Evolutionary conservation across 768 basidiomycete genomes (phyloP).

Genomic region (Russula foetens): DNA sequence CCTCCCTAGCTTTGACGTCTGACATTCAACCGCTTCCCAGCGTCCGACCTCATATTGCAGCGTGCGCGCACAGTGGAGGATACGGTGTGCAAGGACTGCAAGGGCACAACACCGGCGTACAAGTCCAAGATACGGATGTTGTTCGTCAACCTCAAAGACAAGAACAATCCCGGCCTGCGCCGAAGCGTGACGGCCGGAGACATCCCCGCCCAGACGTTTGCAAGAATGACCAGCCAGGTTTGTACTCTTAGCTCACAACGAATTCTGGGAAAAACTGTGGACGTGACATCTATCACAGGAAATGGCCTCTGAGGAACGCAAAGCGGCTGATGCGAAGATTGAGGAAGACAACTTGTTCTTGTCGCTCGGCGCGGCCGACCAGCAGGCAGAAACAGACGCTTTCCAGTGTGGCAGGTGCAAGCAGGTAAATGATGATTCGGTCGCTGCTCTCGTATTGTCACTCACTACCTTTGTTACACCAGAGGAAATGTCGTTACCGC

Average conservation of each 20-base stretch:
- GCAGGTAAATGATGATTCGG: slow-evolving; percentile 43
- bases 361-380: slow-evolving; percentile 81
- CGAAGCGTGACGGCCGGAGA: slow-evolving; percentile 83
- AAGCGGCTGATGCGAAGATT: slow-evolving; percentile 75
- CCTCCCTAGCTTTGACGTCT: background rate
- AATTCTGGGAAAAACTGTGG: background rate
- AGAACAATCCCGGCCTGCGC: slow-evolving; percentile 80
- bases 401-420: slow-evolving; percentile 97
- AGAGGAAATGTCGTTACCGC: slow-evolving; percentile 85
- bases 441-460: background rate
- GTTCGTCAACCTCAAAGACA: slow-evolving; percentile 93
- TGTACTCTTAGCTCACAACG: slow-evolving; percentile 20
- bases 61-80: slow-evolving; percentile 68
- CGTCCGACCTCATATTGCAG: slow-evolving; percentile 55
- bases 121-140: slow-evolving; percentile 78
- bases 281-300: slow-evolving; percentile 43
- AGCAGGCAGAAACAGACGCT: slow-evolving; percentile 91
- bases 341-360: slow-evolving; percentile 84
- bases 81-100: slow-evolving; percentile 43
- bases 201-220: slow-evolving; percentile 58
- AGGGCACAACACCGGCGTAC: slow-evolving; percentile 43
- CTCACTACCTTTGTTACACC: slow-evolving; percentile 4
- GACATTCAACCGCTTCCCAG: slow-evolving; percentile 31
- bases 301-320: slow-evolving; percentile 91
- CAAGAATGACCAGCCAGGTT: slow-evolving; percentile 77